Evolutionary conservation across 306 rosid genomes (phyloP), one percentile per base, ranked within the genome.

Genomic region (Trifolium subterraneum): DNA sequence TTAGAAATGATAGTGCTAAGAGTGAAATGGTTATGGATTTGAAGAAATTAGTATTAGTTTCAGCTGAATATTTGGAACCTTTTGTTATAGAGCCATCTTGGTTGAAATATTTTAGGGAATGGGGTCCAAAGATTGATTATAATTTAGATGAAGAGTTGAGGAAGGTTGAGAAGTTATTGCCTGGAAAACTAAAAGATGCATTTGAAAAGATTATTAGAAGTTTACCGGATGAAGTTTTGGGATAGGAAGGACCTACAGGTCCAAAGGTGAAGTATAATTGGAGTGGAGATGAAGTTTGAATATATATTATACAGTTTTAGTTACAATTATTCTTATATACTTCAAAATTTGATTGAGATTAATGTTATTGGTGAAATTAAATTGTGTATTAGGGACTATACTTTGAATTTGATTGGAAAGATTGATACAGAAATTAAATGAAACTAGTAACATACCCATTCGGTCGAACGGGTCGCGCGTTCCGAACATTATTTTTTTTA

Each of bases 51-150:
- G 72, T 76, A 1, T 18, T 87, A 22, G 69, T 88, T 18, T 79
- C 92, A 3, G 94, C 88, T 4, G 88, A 86, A 20, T 84, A 90
- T 78, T 72, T 90, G 75, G 85, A 79, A 4, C 12, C 52, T 19
- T 79, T 20, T 8, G 56, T 90, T 1, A n/a, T 10, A 1, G 93
- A 90, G 64, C 96, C 96, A 29, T 72, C 90, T 14, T 93, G 98
- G 98, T 11, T 93, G 6, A 80, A 88, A 67, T 93, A 83, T 56
- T 31, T 39, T 33, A 70, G 63, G 16, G 15, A 56, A 56, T 56
- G 63, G 63, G 63, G 63, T 23, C 63, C 63, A 56, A 56, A 56
- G 6, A 56, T 56, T 56, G 63, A 56, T 56, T 56, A 56, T 56
- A 27, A 56, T 14, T 4, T 56, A 22, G 63, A 56, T 23, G 63